phyloP scores from a whole-genome alignment of 208 protist genomes.

The Leishmania amazonensis region DNA sequence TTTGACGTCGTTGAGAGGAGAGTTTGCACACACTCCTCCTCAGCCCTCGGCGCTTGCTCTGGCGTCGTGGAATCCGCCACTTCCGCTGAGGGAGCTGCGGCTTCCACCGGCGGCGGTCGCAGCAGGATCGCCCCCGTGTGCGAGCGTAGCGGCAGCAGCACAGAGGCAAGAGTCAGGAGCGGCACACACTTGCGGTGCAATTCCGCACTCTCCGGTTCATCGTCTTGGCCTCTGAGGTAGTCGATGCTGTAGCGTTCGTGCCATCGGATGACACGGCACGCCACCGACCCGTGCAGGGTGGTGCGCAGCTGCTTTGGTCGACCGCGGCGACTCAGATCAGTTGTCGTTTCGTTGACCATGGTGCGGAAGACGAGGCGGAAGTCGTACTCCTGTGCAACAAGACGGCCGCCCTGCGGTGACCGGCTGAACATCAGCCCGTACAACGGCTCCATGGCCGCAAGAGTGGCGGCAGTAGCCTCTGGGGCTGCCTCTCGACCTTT shows the following conservation, averaged over 20 bases:
- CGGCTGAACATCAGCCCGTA: conserved; percentile 40
- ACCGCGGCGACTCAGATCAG: conserved; percentile 16
- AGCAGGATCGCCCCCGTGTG: conserved; percentile 15
- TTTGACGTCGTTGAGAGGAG: conserved; percentile 38
- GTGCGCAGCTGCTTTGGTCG: conserved; percentile 37
- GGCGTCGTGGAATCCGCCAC: background rate
- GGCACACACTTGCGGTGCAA: conserved; percentile 52
- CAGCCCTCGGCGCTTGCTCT: background rate
- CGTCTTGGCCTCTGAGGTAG: conserved; percentile 60
- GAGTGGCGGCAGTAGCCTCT: background rate
- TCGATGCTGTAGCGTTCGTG: conserved; percentile 53
- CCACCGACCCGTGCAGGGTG: conserved; percentile 61
- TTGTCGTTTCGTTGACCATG: conserved; percentile 41
- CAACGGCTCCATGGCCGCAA: conserved; percentile 8
- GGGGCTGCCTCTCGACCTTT: background rate
- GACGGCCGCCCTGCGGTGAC: conserved; percentile 45
- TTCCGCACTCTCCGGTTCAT: conserved; percentile 33
- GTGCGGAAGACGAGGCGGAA: conserved; percentile 36
- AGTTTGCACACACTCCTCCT: background rate
- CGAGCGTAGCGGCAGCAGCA: conserved; percentile 62
- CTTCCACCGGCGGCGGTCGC: background rate
- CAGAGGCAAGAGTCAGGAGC: conserved; percentile 72
- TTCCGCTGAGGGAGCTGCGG: background rate
- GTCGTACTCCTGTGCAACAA: conserved; percentile 48
- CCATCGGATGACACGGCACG: conserved; percentile 61